These are phyloP conservation scores for Leccinum holopus DNA, from an alignment of 1,284 basidiomycete genomes.

Conservation along the genomic window DNA sequence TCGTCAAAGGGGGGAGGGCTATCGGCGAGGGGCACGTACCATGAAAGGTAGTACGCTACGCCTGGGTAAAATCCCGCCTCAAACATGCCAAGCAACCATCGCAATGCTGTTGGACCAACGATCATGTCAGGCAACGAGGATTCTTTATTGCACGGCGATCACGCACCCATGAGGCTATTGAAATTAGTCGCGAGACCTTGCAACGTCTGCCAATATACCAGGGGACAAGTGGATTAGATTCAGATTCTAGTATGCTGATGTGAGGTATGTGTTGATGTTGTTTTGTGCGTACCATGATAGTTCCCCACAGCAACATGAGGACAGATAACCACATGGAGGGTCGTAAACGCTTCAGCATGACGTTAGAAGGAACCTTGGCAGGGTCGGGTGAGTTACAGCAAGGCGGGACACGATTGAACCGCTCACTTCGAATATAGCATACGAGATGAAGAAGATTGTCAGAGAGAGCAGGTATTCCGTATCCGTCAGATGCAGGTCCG, in stretches of 20 bases:
- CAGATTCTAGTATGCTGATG: background rate
- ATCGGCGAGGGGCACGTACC: slow-evolving; percentile 39
- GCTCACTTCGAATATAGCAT: slow-evolving; percentile 57
- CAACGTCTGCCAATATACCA: slow-evolving; percentile 44
- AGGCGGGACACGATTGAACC: background rate
- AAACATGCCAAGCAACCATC: slow-evolving; percentile 65
- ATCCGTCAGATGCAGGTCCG: slow-evolving; percentile 55
- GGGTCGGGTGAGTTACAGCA: background rate
- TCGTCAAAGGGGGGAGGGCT: background rate
- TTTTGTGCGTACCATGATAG: slow-evolving; percentile 56
- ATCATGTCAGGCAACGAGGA: background rate
- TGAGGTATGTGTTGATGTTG: too few relatives aligned
- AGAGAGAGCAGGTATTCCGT: slow-evolving; percentile 63
- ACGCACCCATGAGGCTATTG: slow-evolving; percentile 59
- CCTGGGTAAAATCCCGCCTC: slow-evolving; percentile 68
- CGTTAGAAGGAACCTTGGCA: slow-evolving; percentile 59
- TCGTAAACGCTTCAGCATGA: slow-evolving; percentile 69
- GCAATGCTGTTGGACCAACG: slow-evolving; percentile 44
- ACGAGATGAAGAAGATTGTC: slow-evolving; percentile 66
- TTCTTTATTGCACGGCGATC: background rate
- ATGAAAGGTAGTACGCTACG: slow-evolving; percentile 68
- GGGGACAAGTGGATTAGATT: background rate
- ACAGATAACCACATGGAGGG: slow-evolving; percentile 65
- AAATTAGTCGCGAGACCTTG: slow-evolving; percentile 70
- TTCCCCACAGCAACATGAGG: slow-evolving; percentile 67